Base-by-base conservation (phyloP, 2,329 filamentous ascomycete species). In the Sporothrix brunneoviolacea region DNA sequence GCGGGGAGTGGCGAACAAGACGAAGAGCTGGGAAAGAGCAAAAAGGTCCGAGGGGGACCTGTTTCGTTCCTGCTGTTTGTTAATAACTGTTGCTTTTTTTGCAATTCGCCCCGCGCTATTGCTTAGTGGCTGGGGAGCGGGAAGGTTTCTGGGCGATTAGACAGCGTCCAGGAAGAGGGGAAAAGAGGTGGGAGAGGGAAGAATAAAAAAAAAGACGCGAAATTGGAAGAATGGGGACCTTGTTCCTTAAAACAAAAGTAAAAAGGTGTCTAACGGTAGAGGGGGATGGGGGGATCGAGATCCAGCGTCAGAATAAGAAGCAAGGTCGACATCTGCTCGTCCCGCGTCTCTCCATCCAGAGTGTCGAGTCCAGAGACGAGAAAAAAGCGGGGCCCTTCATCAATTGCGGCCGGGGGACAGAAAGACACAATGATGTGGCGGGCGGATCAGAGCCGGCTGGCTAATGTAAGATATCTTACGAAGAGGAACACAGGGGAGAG, bases 251-350 rank as follows among this genome's bases (percentile, higher is more conserved):
- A 36, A 16, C 4, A 27, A 27, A 21, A 27, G 21, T 9, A 18
- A 13, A n/a, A n/a, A n/a, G n/a, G n/a, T n/a, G n/a, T n/a, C n/a
- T n/a, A n/a, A n/a, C n/a, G n/a, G n/a, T n/a, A n/a, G n/a, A n/a
- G n/a, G n/a, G n/a, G n/a, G 10, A 9, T 28, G 22, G 6, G 16
- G 28, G 30, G 49, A 51, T 51, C 42, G 49, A 51, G 49, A 51
- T 51, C 42, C 28, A 24, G 37, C 16, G 36, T n/a, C 32, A 36
- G 37, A 41, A 51, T 47, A 42, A 51, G 43, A 22, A 42, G 33
- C 32, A 27, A 33, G 30, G 16, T 13, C 21, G 32, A 35, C 39
- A 27, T 45, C 16, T 35, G 12, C 21, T 21, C 36, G 48, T 42
- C 40, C 39, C 32, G 22, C 38, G 38, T 36, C 19, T 36, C 41